Base-by-base conservation (phyloP, 257 asterid species). In the Linaria vulgaris region DNA sequence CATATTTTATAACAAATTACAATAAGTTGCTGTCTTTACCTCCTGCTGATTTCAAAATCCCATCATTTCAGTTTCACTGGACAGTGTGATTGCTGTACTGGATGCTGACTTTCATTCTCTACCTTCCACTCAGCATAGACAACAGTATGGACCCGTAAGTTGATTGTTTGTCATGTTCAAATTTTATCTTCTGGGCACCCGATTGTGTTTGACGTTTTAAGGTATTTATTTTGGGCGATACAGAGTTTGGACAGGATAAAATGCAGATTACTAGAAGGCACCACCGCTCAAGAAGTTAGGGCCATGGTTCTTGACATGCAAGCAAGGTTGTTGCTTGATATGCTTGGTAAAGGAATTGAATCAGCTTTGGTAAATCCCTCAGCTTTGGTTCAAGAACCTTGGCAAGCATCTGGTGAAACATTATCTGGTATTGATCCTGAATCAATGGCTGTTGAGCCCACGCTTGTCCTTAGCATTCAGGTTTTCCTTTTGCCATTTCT, bases 241-340 rank as follows among this genome's bases (percentile, higher is more conserved):
- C 95, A 94, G 99, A 89, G 90, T 71, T 83, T 94, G 81, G 99
- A 94, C 81, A 80, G 96, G 73, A 90, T 94, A 72, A 94, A 94
- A 61, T 94, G 99, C 74, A 85, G 99, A 86, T 95, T 94, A 59
- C 90, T 94, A 49, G 99, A 94, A 82, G 99, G 99, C 69, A 82
- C 95, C 60, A 87, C 85, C 74, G 92, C 96, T 23, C 99, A 94
- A 79, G 99, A 94, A 88, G 99, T 94, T 68, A 79, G 99, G 81
- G 99, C 99, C 27, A 94, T 94, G 99, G 99, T 94, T 68, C 97
- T 94, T 58, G 99, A 94, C 74, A 94, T 94, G 99, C 99, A 94
- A 83, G 99, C 99, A 4, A 83, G 97, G 76, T 63, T 94, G 75
- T 78, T 94, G 72, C 78, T 94, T 67, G 99, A 90, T 82, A 94